Percentiles rank a stretch among this genome's conserved stretches.
phyloP scores from a whole-genome alignment of 371 early-diverging fungal species.

The Batkoa obscura region DNA sequence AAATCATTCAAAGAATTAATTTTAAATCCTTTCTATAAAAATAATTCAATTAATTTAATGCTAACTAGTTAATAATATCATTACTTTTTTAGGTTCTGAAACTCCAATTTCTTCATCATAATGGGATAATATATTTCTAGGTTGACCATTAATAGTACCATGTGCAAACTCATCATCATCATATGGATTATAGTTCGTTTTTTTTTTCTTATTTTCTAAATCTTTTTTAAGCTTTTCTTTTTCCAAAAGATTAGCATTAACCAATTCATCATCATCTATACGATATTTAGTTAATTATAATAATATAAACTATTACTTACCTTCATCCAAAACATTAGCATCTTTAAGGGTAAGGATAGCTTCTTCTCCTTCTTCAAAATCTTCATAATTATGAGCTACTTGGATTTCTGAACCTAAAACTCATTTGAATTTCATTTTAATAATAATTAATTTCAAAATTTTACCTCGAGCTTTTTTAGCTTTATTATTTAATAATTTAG shows the following conservation, averaged over 20 bases:
- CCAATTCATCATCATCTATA: slow-evolving; percentile 55
- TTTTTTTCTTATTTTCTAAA: slow-evolving; percentile 44
- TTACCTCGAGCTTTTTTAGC: too few relatives aligned
- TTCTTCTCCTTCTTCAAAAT: slow-evolving; percentile 54
- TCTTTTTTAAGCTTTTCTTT: slow-evolving; percentile 41
- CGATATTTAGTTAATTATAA: background rate
- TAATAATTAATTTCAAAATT: too few relatives aligned
- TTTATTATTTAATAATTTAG: too few relatives aligned
- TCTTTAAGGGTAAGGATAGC: slow-evolving; percentile 77
- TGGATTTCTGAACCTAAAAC: too few relatives aligned
- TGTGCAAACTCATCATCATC: slow-evolving; percentile 47
- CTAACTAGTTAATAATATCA: slow-evolving; percentile 10
- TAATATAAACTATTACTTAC: slow-evolving; percentile 1
- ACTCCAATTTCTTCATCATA: slow-evolving; percentile 53
- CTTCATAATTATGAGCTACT: slow-evolving; percentile 53
- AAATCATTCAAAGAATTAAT: background rate
- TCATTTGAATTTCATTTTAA: too few relatives aligned
- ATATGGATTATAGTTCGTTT: slow-evolving; percentile 45
- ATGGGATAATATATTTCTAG: slow-evolving; percentile 47
- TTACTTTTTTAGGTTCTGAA: slow-evolving; percentile 15
- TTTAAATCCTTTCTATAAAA: slow-evolving; percentile 7
- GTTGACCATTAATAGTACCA: slow-evolving; percentile 14
- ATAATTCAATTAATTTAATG: background rate
- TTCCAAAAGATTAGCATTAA: slow-evolving; percentile 48
- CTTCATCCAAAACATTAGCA: slow-evolving; percentile 44